Evolutionary conservation across 2,329 filamentous ascomycete species (phyloP), one percentile per base, ranked within the genome.

Genomic region (Penicillium olsonii): DNA sequence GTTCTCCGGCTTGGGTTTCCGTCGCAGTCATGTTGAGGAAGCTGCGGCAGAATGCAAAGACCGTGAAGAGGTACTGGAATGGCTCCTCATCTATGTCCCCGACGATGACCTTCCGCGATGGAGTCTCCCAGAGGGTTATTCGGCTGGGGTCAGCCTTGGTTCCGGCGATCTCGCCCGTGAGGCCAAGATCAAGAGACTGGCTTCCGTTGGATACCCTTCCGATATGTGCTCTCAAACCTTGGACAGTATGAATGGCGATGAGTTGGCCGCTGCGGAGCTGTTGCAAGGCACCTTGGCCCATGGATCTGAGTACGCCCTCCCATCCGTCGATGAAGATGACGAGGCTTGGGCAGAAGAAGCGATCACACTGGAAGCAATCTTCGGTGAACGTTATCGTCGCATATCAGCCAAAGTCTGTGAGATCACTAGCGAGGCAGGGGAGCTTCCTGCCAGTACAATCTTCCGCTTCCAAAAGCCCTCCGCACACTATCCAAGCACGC

Each of bases 31-130:
- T 66, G 83, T 92, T 34, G 85, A 95, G 65, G 94, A 99, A 72
- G 92, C 94, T 8, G 83, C 88, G 1, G 84, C 84, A 37, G 84
- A 92, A 62, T 96, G 92, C 75, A 95, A 92, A 69, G 91, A 96
- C 67, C 82, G 87, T 24, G 92, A 96, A 67, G 94, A 99, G 72
- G 87, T 90, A 14, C 79, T 99, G 2, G 92, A 97, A 68, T 99
- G 94, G 94, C 80, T 99, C 14, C 80, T 99, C 41, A 92, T 97
- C 43, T 92, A 99, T 70, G 91, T 99, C 2, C 94, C 94, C 1
- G 94, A 99, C 67, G 94, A 99, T 66, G 94, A 97, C 63, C 75
- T 97, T n/a, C 94, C 94, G 1, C 78, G 82, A 6, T 97, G 92
- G 91, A 90, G 90, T 60, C 75, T 99, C 35, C 94, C 94, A 0